These are phyloP conservation scores for Lasiodiplodia hormozganensis DNA, from an alignment of 2,329 filamentous ascomycete species.

Conservation along the genomic window DNA sequence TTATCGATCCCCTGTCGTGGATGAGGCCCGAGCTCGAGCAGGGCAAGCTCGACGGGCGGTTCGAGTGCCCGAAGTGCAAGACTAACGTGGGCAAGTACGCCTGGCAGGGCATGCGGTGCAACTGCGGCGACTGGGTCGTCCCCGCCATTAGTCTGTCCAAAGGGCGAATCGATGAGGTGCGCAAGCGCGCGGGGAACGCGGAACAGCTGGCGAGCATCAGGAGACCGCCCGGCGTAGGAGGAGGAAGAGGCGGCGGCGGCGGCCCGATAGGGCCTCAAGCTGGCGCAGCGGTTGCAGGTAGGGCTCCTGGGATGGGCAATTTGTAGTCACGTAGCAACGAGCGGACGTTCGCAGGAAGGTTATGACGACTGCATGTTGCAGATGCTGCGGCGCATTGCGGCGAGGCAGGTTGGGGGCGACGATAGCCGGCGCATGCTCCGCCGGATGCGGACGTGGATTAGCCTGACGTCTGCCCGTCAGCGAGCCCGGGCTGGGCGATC, in stretches of 20 bases:
- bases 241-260: constrained; percentile 1
- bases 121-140: constrained; percentile 87
- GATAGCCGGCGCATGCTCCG: constrained; percentile 20
- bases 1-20: constrained; percentile 92
- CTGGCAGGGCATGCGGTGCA: constrained; percentile 95
- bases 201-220: constrained; percentile 24
- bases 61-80: constrained; percentile 85
- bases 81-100: constrained; percentile 90
- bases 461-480: constrained; percentile 13
- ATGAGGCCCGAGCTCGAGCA: constrained; percentile 88
- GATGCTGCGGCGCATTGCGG: constrained; percentile 2
- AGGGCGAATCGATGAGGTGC: constrained; percentile 77
- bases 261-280: not conserved
- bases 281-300: not conserved
- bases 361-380: constrained; percentile 11
- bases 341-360: constrained; percentile 8
- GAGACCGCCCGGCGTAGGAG: constrained; percentile 21
- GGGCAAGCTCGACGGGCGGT: constrained; percentile 80
- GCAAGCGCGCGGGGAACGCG: constrained; percentile 27
- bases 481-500: not conserved
- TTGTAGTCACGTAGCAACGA: constrained; percentile 7
- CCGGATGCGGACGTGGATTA: constrained; percentile 13
- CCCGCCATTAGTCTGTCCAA: constrained; percentile 88
- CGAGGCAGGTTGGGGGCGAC: constrained; percentile 12
- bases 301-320: constrained; percentile 24